Evolutionary conservation across 139 green algal genomes (phyloP).

Genomic region (Protoeuglena noctilucae): DNA sequence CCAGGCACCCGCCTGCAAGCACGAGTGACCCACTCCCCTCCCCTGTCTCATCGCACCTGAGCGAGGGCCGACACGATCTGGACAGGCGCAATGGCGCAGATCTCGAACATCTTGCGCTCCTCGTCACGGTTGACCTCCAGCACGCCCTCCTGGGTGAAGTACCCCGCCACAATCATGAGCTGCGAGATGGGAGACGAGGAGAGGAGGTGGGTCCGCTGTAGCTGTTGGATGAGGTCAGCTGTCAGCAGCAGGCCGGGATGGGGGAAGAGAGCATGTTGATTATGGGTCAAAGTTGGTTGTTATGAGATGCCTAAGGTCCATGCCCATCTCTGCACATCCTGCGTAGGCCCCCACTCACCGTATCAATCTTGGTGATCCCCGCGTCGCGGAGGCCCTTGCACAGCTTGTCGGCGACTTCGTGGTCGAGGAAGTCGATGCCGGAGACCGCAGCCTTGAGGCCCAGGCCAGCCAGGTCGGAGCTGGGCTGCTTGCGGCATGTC

Average conservation of each 20-base stretch:
- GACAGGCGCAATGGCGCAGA: neutral
- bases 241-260: neutral
- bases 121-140: neutral
- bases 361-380: neutral
- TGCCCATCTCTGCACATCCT: neutral
- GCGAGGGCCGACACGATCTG: neutral
- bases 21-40: too few relatives aligned
- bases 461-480: too few relatives aligned
- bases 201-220: neutral
- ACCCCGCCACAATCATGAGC: too few relatives aligned
- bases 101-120: constrained; percentile 1
- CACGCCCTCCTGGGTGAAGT: neutral
- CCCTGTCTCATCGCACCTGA: too few relatives aligned
- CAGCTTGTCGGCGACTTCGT: constrained; percentile 1
- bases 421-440: too few relatives aligned
- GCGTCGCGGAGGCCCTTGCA: neutral
- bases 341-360: neutral
- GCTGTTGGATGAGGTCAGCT: neutral
- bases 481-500: constrained; percentile 1
- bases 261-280: too few relatives aligned
- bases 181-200: too few relatives aligned
- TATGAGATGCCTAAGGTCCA: neutral
- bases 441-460: too few relatives aligned
- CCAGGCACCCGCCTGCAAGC: too few relatives aligned
- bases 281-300: neutral